phyloP scores from a whole-genome alignment of 2,329 filamentous ascomycete genomes.

The Xylaria sp. region DNA sequence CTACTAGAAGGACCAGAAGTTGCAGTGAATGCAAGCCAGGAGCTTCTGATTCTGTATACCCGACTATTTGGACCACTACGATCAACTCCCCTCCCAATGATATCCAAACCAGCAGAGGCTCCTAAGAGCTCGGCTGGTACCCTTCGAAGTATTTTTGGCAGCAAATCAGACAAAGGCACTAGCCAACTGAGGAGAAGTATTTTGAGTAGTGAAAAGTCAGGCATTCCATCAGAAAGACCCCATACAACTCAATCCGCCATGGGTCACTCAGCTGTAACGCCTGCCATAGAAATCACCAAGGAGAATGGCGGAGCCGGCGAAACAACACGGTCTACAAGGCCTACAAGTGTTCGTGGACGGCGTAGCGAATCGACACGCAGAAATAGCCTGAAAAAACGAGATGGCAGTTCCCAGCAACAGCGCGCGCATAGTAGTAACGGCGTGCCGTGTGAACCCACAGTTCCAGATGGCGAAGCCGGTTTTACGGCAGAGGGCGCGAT shows the following conservation, averaged over 20 bases:
- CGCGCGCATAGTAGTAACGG: slow-evolving; percentile 59
- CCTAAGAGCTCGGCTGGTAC: slow-evolving; percentile 79
- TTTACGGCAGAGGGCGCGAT: slow-evolving; percentile 60
- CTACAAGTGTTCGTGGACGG: slow-evolving; percentile 54
- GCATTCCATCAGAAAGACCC: slow-evolving; percentile 52
- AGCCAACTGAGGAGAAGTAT: slow-evolving; percentile 54
- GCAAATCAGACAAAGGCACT: slow-evolving; percentile 58
- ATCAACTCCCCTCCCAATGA: slow-evolving; percentile 52
- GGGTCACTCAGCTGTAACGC: slow-evolving; percentile 66
- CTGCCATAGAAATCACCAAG: slow-evolving; percentile 80
- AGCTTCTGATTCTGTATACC: slow-evolving; percentile 83
- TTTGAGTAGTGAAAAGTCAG: slow-evolving; percentile 47
- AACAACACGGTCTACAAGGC: slow-evolving; percentile 49
- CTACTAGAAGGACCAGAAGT: slow-evolving; percentile 83
- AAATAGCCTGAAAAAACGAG: slow-evolving; percentile 64
- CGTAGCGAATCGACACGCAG: slow-evolving; percentile 62
- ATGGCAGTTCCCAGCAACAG: slow-evolving; percentile 60
- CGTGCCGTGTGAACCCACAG: slow-evolving; percentile 53
- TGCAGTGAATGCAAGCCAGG: slow-evolving; percentile 88
- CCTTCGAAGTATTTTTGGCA: slow-evolving; percentile 77
- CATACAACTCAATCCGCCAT: slow-evolving; percentile 58
- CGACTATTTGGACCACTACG: slow-evolving; percentile 75
- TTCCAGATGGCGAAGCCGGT: slow-evolving; percentile 63
- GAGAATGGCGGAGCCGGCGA: slow-evolving; percentile 64
- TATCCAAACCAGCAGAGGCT: slow-evolving; percentile 58